Percentiles rank a stretch among this genome's conserved stretches.
These are phyloP conservation scores for Prillingera fragicola DNA, from an alignment of 1,284 basidiomycete species.

Conservation along the genomic window DNA sequence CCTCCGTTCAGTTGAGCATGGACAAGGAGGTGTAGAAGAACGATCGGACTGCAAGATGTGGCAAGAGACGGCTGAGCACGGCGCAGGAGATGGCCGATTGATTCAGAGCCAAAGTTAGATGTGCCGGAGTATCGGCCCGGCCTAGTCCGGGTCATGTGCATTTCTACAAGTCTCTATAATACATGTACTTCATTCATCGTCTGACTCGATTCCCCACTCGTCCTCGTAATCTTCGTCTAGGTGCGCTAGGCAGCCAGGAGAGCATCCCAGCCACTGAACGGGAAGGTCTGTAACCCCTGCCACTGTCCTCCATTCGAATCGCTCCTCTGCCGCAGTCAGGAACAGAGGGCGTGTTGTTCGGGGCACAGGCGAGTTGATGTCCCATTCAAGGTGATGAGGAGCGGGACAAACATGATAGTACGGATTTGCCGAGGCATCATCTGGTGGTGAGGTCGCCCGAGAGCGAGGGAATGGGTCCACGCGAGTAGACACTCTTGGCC, in stretches of 20 bases:
- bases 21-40: no score
- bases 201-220: conserved; percentile 17
- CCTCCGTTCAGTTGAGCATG: no score
- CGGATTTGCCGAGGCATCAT: conserved; percentile 43
- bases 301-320: conserved; percentile 42
- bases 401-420: conserved; percentile 43
- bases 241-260: conserved; percentile 41
- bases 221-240: conserved; percentile 33
- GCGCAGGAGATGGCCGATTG: no score
- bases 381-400: conserved; percentile 31
- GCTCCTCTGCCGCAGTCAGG: conserved; percentile 41
- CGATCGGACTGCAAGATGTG: no score
- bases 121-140: no score
- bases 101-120: no score
- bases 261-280: conserved; percentile 42
- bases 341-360: conserved; percentile 29
- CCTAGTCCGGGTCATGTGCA: no score
- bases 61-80: no score
- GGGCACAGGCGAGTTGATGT: conserved; percentile 1
- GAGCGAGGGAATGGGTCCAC: conserved; percentile 30
- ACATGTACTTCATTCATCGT: no score
- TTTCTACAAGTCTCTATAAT: no score
- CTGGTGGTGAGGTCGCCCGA: conserved; percentile 20
- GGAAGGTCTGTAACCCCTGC: conserved; percentile 31
- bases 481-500: not conserved